Conservation (phyloP, 805 yeast species). For the Saturnispora sanitii region DNA sequence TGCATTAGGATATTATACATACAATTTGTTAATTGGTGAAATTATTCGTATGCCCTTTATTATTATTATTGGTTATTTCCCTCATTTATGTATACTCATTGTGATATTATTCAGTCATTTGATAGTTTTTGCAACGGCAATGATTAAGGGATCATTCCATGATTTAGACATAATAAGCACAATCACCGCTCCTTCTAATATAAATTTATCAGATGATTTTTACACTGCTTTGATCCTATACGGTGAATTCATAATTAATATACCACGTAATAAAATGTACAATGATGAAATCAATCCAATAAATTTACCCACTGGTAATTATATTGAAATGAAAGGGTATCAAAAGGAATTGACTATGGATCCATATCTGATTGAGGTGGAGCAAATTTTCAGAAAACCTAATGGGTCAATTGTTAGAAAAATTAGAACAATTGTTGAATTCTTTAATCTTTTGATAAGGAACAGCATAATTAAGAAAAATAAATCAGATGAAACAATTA, state of each 20-base stretch:
- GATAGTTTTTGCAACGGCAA: constrained; percentile 48
- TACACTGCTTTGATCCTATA: constrained; percentile 49
- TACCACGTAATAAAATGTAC: constrained; percentile 58
- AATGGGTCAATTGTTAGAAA: neutral
- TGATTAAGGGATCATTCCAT: constrained; percentile 40
- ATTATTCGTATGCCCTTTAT: constrained; percentile 43
- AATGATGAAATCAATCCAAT: constrained; percentile 47
- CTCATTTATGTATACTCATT: constrained; percentile 48
- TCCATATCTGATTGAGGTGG: constrained; percentile 20
- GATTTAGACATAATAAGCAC: constrained; percentile 24
- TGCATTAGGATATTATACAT: constrained; percentile 39
- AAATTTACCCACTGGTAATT: constrained; percentile 41
- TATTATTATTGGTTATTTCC: constrained; percentile 50
- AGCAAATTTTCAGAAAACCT: neutral
- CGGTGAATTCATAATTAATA: constrained; percentile 56
- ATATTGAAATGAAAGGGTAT: constrained; percentile 36
- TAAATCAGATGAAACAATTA: neutral
- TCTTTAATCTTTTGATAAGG: too few relatives aligned
- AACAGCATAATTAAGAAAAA: too few relatives aligned
- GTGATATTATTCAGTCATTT: constrained; percentile 42
- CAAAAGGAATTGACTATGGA: constrained; percentile 18
- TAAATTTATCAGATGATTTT: constrained; percentile 51
- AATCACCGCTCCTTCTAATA: constrained; percentile 27
- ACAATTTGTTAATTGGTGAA: constrained; percentile 32
- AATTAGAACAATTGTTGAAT: neutral